Conservation (phyloP, 164 flowering plant genomes). For the Pachysandra terminalis region DNA sequence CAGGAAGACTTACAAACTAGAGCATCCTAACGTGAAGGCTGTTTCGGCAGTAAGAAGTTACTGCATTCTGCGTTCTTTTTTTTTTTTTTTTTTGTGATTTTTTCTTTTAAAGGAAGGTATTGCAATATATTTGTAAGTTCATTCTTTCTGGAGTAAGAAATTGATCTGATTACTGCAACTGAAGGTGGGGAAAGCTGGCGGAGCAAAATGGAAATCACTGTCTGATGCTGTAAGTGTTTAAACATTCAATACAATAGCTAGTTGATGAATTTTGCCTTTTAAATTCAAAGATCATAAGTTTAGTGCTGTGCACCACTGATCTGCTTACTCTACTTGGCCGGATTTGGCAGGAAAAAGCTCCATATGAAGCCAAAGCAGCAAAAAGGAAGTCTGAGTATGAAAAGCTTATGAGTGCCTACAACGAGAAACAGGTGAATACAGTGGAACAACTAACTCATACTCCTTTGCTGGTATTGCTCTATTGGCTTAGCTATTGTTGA, state of each 20-base stretch:
- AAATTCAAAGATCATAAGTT: too few species aligned
- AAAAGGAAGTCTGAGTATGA: constrained; percentile 69
- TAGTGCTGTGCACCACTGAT: background rate
- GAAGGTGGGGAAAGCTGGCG: constrained; percentile 79
- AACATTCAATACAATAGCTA: too few species aligned
- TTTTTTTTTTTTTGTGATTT: background rate
- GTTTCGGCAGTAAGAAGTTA: constrained; percentile 59
- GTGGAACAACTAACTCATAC: too few species aligned
- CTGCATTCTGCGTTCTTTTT: background rate
- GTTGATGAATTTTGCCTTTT: too few species aligned
- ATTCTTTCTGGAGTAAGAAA: constrained; percentile 7
- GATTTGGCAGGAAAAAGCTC: constrained; percentile 64
- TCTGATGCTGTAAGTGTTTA: constrained; percentile 30
- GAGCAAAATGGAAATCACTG: constrained; percentile 66
- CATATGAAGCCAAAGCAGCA: constrained; percentile 76
- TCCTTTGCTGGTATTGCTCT: too few species aligned
- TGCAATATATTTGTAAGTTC: too few species aligned
- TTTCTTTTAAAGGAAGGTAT: too few species aligned
- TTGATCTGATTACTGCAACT: constrained; percentile 6
- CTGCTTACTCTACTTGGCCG: background rate
- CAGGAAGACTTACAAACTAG: constrained; percentile 58
- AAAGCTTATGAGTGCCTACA: constrained; percentile 67
- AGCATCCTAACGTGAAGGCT: constrained; percentile 65
- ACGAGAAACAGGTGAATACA: constrained; percentile 53
- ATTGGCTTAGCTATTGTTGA: too few species aligned